Percentiles rank a stretch among this genome's conserved stretches.
These are phyloP conservation scores for Triadica sebifera DNA, from an alignment of 345 rosid species.

Conservation along the genomic window DNA sequence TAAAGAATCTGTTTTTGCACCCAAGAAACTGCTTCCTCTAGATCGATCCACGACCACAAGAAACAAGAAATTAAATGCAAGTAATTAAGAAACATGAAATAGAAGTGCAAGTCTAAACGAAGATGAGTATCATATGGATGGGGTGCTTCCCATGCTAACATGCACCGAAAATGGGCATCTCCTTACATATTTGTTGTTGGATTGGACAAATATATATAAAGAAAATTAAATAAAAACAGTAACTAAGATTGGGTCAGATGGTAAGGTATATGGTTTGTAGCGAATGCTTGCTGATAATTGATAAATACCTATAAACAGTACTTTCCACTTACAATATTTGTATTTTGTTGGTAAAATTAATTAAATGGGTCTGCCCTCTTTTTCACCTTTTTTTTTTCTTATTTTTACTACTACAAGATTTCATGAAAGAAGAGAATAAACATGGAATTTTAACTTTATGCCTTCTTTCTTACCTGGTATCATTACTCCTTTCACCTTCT, in stretches of 20 bases:
- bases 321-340: constrained; percentile 39
- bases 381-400: constrained; percentile 15
- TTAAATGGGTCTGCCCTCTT: constrained; percentile 16
- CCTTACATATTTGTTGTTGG: constrained; percentile 25
- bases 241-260: constrained; percentile 30
- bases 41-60: constrained; percentile 30
- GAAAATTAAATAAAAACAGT: background rate
- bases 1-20: constrained; percentile 29
- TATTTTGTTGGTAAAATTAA: constrained; percentile 27
- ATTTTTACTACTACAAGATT: constrained; percentile 34
- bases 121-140: constrained; percentile 29
- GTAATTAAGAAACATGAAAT: constrained; percentile 10
- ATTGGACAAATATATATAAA: constrained; percentile 10
- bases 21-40: constrained; percentile 14
- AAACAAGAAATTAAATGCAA: constrained; percentile 13
- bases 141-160: constrained; percentile 81
- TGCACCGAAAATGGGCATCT: constrained; percentile 54
- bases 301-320: constrained; percentile 41
- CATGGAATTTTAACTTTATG: constrained; percentile 17
- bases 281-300: constrained; percentile 31
- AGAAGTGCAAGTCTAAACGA: constrained; percentile 32
- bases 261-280: constrained; percentile 43
- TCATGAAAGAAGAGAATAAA: constrained; percentile 41
- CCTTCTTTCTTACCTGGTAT: constrained; percentile 56
- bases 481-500: constrained; percentile 30